These are phyloP conservation scores for Agapanthus africanus DNA, from an alignment of 106 monocot species.

Conservation along the genomic window DNA sequence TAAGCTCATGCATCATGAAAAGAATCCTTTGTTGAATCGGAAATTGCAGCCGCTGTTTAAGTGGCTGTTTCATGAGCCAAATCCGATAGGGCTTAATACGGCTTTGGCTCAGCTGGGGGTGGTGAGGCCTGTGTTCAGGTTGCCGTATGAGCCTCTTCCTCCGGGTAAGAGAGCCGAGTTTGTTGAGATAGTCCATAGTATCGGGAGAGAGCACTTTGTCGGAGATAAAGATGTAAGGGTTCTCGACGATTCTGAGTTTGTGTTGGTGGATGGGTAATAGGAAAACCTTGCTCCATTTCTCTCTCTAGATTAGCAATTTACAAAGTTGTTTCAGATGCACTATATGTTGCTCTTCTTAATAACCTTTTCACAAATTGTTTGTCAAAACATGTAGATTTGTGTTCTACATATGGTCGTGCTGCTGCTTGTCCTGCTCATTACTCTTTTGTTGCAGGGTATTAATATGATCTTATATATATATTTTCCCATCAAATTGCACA, in stretches of 20 bases:
- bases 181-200: slow-evolving; percentile 53
- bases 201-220: slow-evolving; percentile 70
- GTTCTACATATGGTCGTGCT: no score
- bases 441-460: no score
- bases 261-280: slow-evolving; percentile 47
- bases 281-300: no score
- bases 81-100: slow-evolving; percentile 72
- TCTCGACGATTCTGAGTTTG: slow-evolving; percentile 77
- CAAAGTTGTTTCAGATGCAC: no score
- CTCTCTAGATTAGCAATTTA: no score
- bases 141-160: slow-evolving; percentile 76
- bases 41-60: slow-evolving; percentile 60
- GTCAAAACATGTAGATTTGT: no score
- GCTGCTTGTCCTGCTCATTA: no score
- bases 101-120: slow-evolving; percentile 83
- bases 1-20: slow-evolving; percentile 59
- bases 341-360: no score
- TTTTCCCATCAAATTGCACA: no score
- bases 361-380: no score
- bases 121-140: slow-evolving; percentile 53
- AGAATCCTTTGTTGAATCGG: slow-evolving; percentile 27
- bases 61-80: slow-evolving; percentile 73
- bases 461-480: no score
- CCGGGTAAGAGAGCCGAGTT: slow-evolving; percentile 48
- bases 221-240: slow-evolving; percentile 57